Conservation (phyloP, 352 stramenopile species). For the Phytophthora litchii region DNA sequence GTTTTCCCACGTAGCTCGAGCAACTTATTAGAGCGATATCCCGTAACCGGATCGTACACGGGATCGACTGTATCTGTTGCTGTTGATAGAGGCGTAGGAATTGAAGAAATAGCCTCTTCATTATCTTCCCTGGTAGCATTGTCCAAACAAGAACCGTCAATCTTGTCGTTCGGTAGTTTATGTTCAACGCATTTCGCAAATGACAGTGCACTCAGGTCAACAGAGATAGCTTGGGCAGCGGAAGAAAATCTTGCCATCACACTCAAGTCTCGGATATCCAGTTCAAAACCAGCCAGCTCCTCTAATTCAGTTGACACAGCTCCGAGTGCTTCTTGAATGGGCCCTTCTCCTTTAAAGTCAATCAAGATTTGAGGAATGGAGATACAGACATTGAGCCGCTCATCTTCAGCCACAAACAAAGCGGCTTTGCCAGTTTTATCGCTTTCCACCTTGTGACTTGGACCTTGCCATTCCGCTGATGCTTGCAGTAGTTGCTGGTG, state of each 20-base stretch:
- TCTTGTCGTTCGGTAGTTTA: conserved; percentile 31
- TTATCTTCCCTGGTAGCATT: conserved; percentile 36
- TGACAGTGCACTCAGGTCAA: conserved; percentile 50
- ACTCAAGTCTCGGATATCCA: conserved; percentile 64
- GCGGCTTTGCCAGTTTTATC: conserved; percentile 5
- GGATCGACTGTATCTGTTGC: conserved; percentile 39
- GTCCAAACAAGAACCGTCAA: conserved; percentile 25
- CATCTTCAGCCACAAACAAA: conserved; percentile 67
- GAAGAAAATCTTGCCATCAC: conserved; percentile 73
- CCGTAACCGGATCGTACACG: conserved; percentile 48
- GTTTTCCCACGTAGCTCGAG: conserved; percentile 64
- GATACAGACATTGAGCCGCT: conserved; percentile 61
- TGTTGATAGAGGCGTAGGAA: conserved; percentile 15
- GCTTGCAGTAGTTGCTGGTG: conserved; percentile 72
- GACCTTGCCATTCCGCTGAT: conserved; percentile 56
- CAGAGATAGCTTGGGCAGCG: conserved; percentile 47
- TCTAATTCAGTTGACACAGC: conserved; percentile 10
- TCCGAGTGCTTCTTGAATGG: conserved; percentile 18
- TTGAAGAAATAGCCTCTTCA: conserved; percentile 1
- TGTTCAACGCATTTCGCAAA: conserved; percentile 50
- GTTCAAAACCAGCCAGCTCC: conserved; percentile 57
- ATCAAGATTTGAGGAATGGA: conserved; percentile 72
- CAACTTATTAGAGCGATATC: conserved; percentile 51
- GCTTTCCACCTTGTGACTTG: neutral
- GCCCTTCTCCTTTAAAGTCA: conserved; percentile 59